A percentile compares a stretch with the other conserved stretches of the same genome.
Evolutionary conservation across 2,329 filamentous ascomycete species (phyloP).

Genomic region (Fusarium hainanense): DNA sequence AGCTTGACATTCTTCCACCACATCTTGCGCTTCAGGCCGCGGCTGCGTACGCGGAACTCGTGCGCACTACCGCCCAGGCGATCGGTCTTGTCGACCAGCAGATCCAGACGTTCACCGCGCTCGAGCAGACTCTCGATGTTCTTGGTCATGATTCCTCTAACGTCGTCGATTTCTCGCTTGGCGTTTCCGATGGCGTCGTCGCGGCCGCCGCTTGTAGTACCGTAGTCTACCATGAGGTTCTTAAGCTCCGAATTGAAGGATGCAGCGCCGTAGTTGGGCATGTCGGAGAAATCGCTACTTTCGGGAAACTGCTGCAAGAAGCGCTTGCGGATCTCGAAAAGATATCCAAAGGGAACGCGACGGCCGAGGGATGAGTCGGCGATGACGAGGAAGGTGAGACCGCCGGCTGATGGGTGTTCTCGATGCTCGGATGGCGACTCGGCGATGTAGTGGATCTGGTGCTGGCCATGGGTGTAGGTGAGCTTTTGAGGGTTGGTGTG

Average conservation of each 20-base stretch:
- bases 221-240: slow-evolving; percentile 83
- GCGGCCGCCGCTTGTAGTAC: slow-evolving; percentile 78
- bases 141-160: slow-evolving; percentile 92
- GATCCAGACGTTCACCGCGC: slow-evolving; percentile 90
- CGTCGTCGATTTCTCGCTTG: slow-evolving; percentile 90
- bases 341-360: slow-evolving; percentile 91
- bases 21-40: slow-evolving; percentile 90
- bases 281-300: slow-evolving; percentile 76
- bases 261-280: slow-evolving; percentile 91
- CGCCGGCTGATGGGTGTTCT: slow-evolving; percentile 72
- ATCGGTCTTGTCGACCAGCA: slow-evolving; percentile 97
- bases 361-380: slow-evolving; percentile 83
- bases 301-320: slow-evolving; percentile 79
- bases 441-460: slow-evolving; percentile 96
- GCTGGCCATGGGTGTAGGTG: slow-evolving; percentile 90
- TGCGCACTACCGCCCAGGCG: slow-evolving; percentile 85
- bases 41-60: slow-evolving; percentile 89
- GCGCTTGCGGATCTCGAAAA: slow-evolving; percentile 88
- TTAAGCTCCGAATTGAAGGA: slow-evolving; percentile 86
- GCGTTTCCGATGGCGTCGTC: slow-evolving; percentile 86
- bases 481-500: slow-evolving; percentile 86
- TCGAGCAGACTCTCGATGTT: slow-evolving; percentile 93
- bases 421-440: slow-evolving; percentile 78
- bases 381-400: slow-evolving; percentile 91
- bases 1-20: slow-evolving; percentile 99